Conservation (phyloP, 2,329 filamentous ascomycete species). For the Fusarium torulosum region DNA sequence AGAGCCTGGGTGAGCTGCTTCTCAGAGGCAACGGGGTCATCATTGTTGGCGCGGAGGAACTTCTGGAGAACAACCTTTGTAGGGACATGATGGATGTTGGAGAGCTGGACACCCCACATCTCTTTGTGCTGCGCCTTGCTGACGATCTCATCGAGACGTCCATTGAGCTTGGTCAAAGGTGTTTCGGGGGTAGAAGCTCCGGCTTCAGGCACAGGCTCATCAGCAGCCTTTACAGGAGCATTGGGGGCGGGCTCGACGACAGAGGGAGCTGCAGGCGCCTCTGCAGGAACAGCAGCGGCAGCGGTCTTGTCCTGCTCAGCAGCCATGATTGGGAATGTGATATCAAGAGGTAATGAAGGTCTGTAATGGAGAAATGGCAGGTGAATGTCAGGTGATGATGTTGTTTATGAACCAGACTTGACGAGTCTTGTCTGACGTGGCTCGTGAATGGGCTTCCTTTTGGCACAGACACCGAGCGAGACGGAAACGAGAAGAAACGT, state of each 20-base stretch:
- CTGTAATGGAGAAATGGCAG: constrained; percentile 7
- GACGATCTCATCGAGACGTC: constrained; percentile 69
- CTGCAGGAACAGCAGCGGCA: constrained; percentile 25
- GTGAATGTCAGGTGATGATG: neutral
- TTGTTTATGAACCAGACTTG: constrained; percentile 19
- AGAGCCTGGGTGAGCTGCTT: constrained; percentile 84
- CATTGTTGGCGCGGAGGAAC: constrained; percentile 90
- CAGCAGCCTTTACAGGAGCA: constrained; percentile 12
- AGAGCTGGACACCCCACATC: constrained; percentile 87
- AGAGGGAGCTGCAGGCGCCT: constrained; percentile 19
- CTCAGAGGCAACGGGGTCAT: constrained; percentile 78
- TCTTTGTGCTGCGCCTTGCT: constrained; percentile 73
- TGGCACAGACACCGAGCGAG: constrained; percentile 15
- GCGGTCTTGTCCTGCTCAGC: constrained; percentile 47
- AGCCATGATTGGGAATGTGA: constrained; percentile 46
- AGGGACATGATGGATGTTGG: constrained; percentile 70
- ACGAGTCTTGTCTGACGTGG: constrained; percentile 31
- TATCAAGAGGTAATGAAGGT: neutral
- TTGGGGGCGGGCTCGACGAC: constrained; percentile 2
- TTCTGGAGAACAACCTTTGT: constrained; percentile 91
- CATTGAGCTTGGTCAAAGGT: constrained; percentile 68
- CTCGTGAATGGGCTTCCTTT: constrained; percentile 20
- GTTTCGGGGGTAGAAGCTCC: constrained; percentile 44
- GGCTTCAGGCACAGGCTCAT: constrained; percentile 17
- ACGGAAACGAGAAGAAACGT: constrained; percentile 21